Evolutionary conservation across 2,329 filamentous ascomycete genomes (phyloP).

Genomic region (Pestalotiopsis sp.): DNA sequence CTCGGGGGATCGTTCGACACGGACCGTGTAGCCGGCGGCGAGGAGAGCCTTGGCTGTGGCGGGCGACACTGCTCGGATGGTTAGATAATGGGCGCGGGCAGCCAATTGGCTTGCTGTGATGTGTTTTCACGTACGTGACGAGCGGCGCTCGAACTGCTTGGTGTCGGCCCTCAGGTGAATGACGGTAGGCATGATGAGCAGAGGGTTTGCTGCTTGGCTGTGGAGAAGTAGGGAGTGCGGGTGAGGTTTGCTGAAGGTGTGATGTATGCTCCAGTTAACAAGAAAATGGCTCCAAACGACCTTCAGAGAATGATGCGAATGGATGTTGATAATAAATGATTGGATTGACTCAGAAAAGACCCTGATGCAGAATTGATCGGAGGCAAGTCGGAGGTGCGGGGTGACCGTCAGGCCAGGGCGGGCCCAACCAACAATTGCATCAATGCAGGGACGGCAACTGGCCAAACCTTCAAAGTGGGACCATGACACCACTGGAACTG

Average conservation of each 20-base stretch:
- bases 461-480: background rate
- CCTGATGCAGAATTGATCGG: background rate
- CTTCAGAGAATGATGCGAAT: background rate
- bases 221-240: background rate
- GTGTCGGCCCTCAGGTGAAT: background rate
- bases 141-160: slow-evolving; percentile 2
- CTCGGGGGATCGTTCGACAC: slow-evolving; percentile 67
- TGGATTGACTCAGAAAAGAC: background rate
- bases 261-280: background rate
- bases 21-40: slow-evolving; percentile 69
- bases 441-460: background rate
- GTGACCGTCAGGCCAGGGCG: background rate
- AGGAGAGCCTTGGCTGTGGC: slow-evolving; percentile 59
- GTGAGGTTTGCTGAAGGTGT: background rate
- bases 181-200: slow-evolving; percentile 3
- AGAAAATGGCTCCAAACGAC: background rate
- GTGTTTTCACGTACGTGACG: background rate
- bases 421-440: background rate
- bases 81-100: slow-evolving; percentile 9
- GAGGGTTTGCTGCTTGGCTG: background rate
- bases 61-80: slow-evolving; percentile 28
- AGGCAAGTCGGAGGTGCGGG: background rate
- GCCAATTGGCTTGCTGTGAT: background rate
- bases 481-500: background rate
- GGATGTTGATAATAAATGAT: background rate